Evolutionary conservation across 768 basidiomycete genomes (phyloP), one percentile per base, ranked within the genome.

Genomic region (Lactarius trivialis): DNA sequence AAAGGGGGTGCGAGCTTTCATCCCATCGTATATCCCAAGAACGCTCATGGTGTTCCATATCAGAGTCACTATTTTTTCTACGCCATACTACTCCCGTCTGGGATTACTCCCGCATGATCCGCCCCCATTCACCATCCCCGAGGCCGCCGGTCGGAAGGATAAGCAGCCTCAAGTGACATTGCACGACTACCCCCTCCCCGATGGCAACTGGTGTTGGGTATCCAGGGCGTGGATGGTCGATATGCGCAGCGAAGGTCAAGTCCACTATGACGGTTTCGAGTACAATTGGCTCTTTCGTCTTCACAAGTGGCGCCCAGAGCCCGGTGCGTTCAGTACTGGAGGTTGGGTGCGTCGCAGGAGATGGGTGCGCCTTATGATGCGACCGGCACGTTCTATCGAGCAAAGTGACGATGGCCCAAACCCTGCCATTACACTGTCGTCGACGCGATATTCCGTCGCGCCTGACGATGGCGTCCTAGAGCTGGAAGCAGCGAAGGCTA

Each of bases 301-400:
- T 36, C 78, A 81, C 54, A 72, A 83, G 53, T 93, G 91, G 91
- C 79, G 82, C 19, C 75, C 88, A 0, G 74, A 80, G 56, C 77
- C 85, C 1, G 87, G 89, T 9, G 68, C 75, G 28, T 69, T 86
- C 48, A 83, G 83, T 69, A 74, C 82, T 7, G 87, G 87, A 36
- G 86, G 85, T 4, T 90, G 82, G 81, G 91, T 93, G 37, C 79
- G 91, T 34, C 77, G 91, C 51, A 78, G 91, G 52, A 77, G 87
- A n/a, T 93, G 91, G 91, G 75, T 93, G 36, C 80, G 91, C 54
- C 77, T 93, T 30, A 93, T 93, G 91, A 82, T 90, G 77, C 80
- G 86, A 15, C 86, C 88, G 4, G 81, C 78, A 32, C 30, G 33
- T 28, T 45, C 51, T n/a, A 12, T 36, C 39, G 60, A 65, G 19